phyloP scores from a whole-genome alignment of 2,329 filamentous ascomycete species.

The Phialemonium atrogriseum region DNA sequence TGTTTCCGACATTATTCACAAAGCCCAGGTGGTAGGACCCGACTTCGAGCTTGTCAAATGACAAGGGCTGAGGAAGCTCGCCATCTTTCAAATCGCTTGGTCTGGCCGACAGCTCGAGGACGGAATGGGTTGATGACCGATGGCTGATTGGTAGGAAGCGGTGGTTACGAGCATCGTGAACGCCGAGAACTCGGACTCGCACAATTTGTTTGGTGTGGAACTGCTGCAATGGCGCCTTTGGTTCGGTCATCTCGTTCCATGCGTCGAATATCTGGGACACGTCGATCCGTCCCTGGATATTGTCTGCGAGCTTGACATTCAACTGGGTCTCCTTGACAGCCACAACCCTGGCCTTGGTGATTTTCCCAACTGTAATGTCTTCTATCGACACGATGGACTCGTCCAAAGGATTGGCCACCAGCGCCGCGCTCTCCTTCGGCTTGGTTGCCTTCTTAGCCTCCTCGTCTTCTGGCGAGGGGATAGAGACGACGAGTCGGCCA shows the following conservation, averaged over 20 bases:
- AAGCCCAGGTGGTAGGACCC: constrained; percentile 72
- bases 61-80: constrained; percentile 40
- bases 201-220: constrained; percentile 67
- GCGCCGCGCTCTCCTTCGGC: constrained; percentile 26
- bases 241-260: constrained; percentile 79
- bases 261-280: constrained; percentile 82
- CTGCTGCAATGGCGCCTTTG: constrained; percentile 68
- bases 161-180: constrained; percentile 85
- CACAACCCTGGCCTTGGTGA: constrained; percentile 69
- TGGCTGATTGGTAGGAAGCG: constrained; percentile 89
- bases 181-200: constrained; percentile 69
- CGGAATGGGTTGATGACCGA: constrained; percentile 66
- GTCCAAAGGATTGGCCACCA: constrained; percentile 45
- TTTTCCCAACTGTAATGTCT: constrained; percentile 65
- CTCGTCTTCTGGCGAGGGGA: constrained; percentile 36
- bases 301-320: constrained; percentile 82
- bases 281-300: constrained; percentile 86
- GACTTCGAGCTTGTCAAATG: constrained; percentile 62
- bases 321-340: constrained; percentile 86
- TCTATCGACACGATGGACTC: constrained; percentile 53
- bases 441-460: constrained; percentile 29
- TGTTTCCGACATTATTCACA: constrained; percentile 78
- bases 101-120: constrained; percentile 83
- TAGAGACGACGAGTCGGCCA: constrained; percentile 55
- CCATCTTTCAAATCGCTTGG: constrained; percentile 50